Percentiles rank a stretch among this genome's conserved stretches.
These are phyloP conservation scores for Populus hybrid DNA, from an alignment of 441 rosid species.

Conservation along the genomic window DNA sequence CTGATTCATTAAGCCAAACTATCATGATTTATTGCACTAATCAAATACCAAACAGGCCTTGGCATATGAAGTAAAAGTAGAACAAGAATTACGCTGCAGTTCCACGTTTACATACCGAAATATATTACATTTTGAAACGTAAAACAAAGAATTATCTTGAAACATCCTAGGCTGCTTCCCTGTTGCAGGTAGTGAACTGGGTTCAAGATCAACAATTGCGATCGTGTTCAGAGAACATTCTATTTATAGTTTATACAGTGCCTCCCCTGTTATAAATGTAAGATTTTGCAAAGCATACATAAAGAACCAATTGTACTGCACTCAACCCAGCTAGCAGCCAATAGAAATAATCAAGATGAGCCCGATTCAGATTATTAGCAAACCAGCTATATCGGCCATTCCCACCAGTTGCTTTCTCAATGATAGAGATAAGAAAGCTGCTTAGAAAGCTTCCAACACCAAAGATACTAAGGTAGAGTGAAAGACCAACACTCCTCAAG, in stretches of 20 bases:
- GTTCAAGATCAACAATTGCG: too few relatives aligned
- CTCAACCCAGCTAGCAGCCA: slow-evolving; percentile 63
- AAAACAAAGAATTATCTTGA: too few relatives aligned
- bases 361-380: slow-evolving; percentile 48
- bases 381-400: slow-evolving; percentile 55
- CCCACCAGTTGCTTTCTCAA: slow-evolving; percentile 43
- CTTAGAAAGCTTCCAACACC: slow-evolving; percentile 65
- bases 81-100: too few relatives aligned
- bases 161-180: too few relatives aligned
- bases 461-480: slow-evolving; percentile 56
- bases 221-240: not conserved
- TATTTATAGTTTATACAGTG: not conserved
- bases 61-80: too few relatives aligned
- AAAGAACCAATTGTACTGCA: slow-evolving; percentile 29
- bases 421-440: slow-evolving; percentile 53
- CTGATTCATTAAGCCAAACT: too few relatives aligned
- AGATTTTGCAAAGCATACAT: slow-evolving; percentile 41
- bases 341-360: slow-evolving; percentile 66
- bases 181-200: too few relatives aligned
- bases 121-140: too few relatives aligned
- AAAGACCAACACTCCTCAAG: slow-evolving; percentile 56
- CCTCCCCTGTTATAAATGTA: slow-evolving; percentile 40
- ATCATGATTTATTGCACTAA: too few relatives aligned
- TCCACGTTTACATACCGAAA: too few relatives aligned
- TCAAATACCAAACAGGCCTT: too few relatives aligned